These are phyloP conservation scores for Russula virescens DNA, from an alignment of 768 basidiomycete genomes.

Conservation along the genomic window DNA sequence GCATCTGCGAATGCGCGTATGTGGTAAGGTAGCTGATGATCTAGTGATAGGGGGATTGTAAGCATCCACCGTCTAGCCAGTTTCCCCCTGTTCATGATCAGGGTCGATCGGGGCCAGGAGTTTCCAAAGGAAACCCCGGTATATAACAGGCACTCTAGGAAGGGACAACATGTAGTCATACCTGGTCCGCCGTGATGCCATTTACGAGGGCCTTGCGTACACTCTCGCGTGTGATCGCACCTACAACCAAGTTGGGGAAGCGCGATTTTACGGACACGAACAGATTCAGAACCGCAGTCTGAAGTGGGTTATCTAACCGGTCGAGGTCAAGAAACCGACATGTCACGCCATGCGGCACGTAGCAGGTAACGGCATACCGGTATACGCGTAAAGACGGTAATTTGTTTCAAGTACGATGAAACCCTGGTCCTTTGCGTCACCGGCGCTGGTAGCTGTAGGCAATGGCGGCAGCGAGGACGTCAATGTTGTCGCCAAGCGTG, in stretches of 20 bases:
- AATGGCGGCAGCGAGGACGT: slow-evolving; percentile 88
- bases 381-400: slow-evolving; percentile 97
- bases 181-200: slow-evolving; percentile 96
- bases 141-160: no score
- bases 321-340: slow-evolving; percentile 12
- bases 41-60: slow-evolving; percentile 37
- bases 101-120: neutral
- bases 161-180: slow-evolving; percentile 31
- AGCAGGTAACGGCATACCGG: slow-evolving; percentile 47
- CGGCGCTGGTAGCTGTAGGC: slow-evolving; percentile 50
- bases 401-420: slow-evolving; percentile 98
- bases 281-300: slow-evolving; percentile 91
- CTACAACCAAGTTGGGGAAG: slow-evolving; percentile 96
- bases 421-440: slow-evolving; percentile 63
- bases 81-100: neutral
- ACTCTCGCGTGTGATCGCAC: slow-evolving; percentile 90
- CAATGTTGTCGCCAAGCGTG: slow-evolving; percentile 88
- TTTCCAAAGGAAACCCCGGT: no score
- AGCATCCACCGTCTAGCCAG: neutral
- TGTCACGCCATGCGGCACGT: neutral
- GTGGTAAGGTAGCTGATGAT: slow-evolving; percentile 93
- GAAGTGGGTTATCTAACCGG: slow-evolving; percentile 79
- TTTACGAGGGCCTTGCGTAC: slow-evolving; percentile 91
- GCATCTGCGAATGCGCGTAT: slow-evolving; percentile 98
- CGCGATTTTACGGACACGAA: slow-evolving; percentile 91